Base-by-base conservation (phyloP, 768 basidiomycete species). In the Rhodotorula diobovata region DNA sequence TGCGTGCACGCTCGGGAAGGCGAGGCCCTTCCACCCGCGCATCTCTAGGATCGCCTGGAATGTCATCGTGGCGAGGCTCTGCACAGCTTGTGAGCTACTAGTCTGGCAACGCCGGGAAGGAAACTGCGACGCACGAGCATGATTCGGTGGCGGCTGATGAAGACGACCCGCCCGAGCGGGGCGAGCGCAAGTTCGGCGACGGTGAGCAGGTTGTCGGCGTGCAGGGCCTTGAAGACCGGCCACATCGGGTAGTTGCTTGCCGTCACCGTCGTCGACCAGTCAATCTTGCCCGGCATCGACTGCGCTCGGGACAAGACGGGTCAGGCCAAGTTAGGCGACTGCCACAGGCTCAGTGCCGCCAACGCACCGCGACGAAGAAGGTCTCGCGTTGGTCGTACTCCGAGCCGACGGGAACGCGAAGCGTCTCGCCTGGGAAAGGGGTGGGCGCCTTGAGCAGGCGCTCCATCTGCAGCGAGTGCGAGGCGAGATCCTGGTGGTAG, bases 211-310 rank as follows among this genome's bases (percentile, higher is more conserved):
- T 95, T 93, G 79, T 96, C 94, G 66, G 95, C 87, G 76, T 92
- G 93, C 70, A 97, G 81, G 69, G 89, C 89, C 79, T 93, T 90
- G 84, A 97, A 96, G 61, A 98, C 79, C 3, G 94, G 94, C 92
- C 93, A 98, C 86, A 96, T 90, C 50, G 92, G 93, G 78, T 94
- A 60, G 57, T 76, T 58, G 39, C 51, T 62, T 28, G 37, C 28
- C 4, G 39, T 4, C 2, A 39, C 39, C 11, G 32, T 63, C 30
- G 30, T 53, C 25, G 56, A n/a, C 50, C 68, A 62, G 45, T 75
- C 61, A 45, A 76, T 34, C 30, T 45, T 30, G 41, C 74, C 74
- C 16, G 81, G 80, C 76, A 81, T 66, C 5, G n/a, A 57, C 66
- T 69, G 64, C 3, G 23, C 70, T 53, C 56, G 54, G 2, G 54